Evolutionary conservation across 1,284 basidiomycete species (phyloP).

Genomic region (Boletus semigastroideus): DNA sequence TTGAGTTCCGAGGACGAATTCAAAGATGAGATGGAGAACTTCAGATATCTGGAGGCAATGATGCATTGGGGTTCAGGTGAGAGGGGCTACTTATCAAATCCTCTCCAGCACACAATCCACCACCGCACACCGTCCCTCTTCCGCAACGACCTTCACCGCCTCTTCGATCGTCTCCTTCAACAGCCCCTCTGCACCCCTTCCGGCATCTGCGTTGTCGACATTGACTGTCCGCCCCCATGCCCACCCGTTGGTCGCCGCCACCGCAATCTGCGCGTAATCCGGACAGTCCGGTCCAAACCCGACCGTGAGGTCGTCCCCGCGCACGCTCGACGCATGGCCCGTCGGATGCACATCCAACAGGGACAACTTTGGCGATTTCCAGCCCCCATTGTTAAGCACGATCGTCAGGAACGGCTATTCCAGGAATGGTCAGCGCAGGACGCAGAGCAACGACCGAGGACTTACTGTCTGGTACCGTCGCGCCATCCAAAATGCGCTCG

Average conservation of each 20-base stretch:
- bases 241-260: constrained; percentile 61
- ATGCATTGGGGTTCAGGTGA: constrained; percentile 7
- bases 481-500: constrained; percentile 70
- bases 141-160: constrained; percentile 52
- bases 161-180: constrained; percentile 46
- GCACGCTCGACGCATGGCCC: constrained; percentile 50
- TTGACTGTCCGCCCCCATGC: constrained; percentile 52
- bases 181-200: constrained; percentile 25
- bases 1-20: neutral
- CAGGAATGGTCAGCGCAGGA: too few species aligned
- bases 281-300: constrained; percentile 67
- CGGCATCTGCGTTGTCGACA: constrained; percentile 6
- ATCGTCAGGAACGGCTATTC: constrained; percentile 73
- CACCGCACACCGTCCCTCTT: constrained; percentile 46
- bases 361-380: constrained; percentile 64
- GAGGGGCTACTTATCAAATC: too few species aligned
- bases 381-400: constrained; percentile 70
- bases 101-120: too few species aligned
- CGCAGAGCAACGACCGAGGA: constrained; percentile 47
- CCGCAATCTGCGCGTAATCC: constrained; percentile 60
- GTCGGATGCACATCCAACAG: constrained; percentile 64
- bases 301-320: constrained; percentile 52
- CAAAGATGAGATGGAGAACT: constrained; percentile 11
- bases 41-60: constrained; percentile 15
- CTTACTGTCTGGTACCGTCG: constrained; percentile 62